Evolutionary conservation across 768 basidiomycete genomes (phyloP), one percentile per base, ranked within the genome.

Genomic region (Tylopilus rubrobrunneus): DNA sequence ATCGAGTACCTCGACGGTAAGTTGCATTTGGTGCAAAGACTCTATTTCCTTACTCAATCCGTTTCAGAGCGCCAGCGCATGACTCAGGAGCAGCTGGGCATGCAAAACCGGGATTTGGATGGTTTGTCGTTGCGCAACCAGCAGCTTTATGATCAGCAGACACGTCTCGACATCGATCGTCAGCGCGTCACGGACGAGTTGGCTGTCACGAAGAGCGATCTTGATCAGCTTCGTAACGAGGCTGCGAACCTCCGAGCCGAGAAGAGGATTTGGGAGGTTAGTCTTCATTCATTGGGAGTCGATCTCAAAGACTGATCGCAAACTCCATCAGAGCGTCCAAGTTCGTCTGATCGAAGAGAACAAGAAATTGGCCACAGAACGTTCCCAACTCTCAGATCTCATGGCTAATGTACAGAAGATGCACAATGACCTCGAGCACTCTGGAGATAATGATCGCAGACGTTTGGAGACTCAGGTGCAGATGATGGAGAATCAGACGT

Each of bases 221-320:
- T 86, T 15, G 92, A 95, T 57, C 85, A 89, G 53, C 73, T 93
- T 37, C 83, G 91, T 10, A 91, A 89, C 59, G 95, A 98, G 62
- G 82, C 78, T 58, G 88, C 90, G 3, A 95, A 91, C 67, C 79
- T 97, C 17, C 84, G 88, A 41, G 94, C 93, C 0, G 96, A 98
- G 78, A 95, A 92, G 76, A 87, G 84, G 64, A 89, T 95, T 34
- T 92, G 89, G 87, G 90, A 92, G 85, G 92, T 90, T 49, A 31
- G 79, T 64, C 33, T n/a, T 36, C 34, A 2, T 55, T 23, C 6
- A 6, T 21, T n/a, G 4, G 19, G 4, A n/a, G 5, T 21, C 8
- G 8, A 8, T 5, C 4, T 10, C 17, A n/a, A 27, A 49, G 7
- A 39, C n/a, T 63, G 44, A 64, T 11, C 7, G 48, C 44, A 42